Percentiles rank a stretch among this genome's conserved stretches.
Conservation (phyloP, 2,329 filamentous ascomycete species). For the Trichophyton benhamiae region DNA sequence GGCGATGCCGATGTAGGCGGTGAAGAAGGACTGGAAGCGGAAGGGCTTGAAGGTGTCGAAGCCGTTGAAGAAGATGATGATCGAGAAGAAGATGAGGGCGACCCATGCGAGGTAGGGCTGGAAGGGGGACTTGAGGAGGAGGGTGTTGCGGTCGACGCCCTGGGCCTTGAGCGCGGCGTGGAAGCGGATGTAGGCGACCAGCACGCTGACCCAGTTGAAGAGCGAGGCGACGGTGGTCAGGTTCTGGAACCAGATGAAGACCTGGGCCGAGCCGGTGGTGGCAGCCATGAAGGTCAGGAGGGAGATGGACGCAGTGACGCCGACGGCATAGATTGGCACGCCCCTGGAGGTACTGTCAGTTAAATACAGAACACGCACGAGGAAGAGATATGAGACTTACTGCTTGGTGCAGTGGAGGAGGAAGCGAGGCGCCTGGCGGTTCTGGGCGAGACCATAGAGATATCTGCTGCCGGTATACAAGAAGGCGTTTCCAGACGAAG, state of each 20-base stretch:
- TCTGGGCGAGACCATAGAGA: constrained; percentile 38
- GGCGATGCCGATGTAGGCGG: constrained; percentile 33
- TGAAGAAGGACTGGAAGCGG: constrained; percentile 34
- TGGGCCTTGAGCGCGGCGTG: constrained; percentile 32
- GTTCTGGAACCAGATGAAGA: constrained; percentile 39
- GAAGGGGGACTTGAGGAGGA: constrained; percentile 33
- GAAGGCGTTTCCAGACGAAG: constrained; percentile 57
- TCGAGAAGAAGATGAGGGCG: constrained; percentile 47
- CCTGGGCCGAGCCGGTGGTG: constrained; percentile 24
- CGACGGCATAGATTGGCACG: constrained; percentile 34
- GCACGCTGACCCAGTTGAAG: constrained; percentile 38
- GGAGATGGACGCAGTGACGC: constrained; percentile 30
- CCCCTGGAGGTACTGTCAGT: constrained; percentile 22
- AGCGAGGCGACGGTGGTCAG: constrained; percentile 33
- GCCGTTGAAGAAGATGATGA: constrained; percentile 56
- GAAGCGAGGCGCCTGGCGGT: constrained; percentile 41
- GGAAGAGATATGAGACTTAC: constrained; percentile 23
- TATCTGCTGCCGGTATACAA: constrained; percentile 44
- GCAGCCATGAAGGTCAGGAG: constrained; percentile 36
- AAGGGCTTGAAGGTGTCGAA: constrained; percentile 31
- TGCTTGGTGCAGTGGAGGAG: constrained; percentile 38
- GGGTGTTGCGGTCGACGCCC: constrained; percentile 23
- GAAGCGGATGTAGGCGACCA: constrained; percentile 37
- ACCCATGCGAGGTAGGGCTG: constrained; percentile 49
- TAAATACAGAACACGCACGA: too few relatives aligned